Evolutionary conservation across 2,329 filamentous ascomycete genomes (phyloP).

Genomic region (Chrysoporthe cubensis): DNA sequence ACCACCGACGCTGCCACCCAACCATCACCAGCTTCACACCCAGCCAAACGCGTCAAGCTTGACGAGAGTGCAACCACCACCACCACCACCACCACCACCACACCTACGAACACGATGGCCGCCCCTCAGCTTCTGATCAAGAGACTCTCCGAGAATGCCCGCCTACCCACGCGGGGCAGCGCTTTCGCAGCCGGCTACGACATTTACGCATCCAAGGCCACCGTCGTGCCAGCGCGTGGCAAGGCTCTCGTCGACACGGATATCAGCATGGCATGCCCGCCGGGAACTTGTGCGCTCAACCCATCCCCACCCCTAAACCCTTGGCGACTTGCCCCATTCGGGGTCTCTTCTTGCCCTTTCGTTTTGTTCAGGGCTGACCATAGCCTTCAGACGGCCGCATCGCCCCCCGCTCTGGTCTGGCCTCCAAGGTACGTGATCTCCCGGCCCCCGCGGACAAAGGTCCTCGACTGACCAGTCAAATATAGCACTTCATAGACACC

Average conservation of each 20-base stretch:
- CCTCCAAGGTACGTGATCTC: slow-evolving; percentile 60
- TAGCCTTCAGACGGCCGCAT: slow-evolving; percentile 74
- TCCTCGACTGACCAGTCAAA: not conserved
- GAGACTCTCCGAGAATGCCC: slow-evolving; percentile 80
- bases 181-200: slow-evolving; percentile 93
- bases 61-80: slow-evolving; percentile 33
- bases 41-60: slow-evolving; percentile 80
- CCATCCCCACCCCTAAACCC: not conserved
- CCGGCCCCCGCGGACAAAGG: no score
- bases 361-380: not conserved
- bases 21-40: slow-evolving; percentile 71
- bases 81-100: slow-evolving; percentile 32
- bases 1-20: slow-evolving; percentile 44
- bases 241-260: slow-evolving; percentile 90
- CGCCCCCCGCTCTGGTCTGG: slow-evolving; percentile 88
- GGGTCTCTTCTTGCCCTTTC: not conserved
- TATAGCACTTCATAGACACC: slow-evolving; percentile 83
- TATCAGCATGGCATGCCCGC: slow-evolving; percentile 87
- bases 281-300: slow-evolving; percentile 74
- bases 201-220: slow-evolving; percentile 78
- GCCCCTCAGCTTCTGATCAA: slow-evolving; percentile 78
- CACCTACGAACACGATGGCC: slow-evolving; percentile 30
- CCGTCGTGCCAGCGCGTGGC: slow-evolving; percentile 77
- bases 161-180: slow-evolving; percentile 84
- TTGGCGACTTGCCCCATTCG: no score